Percentiles rank a stretch among this genome's conserved stretches.
Evolutionary conservation across 2,329 filamentous ascomycete genomes (phyloP).

Genomic region (Fonsecaea monophora): DNA sequence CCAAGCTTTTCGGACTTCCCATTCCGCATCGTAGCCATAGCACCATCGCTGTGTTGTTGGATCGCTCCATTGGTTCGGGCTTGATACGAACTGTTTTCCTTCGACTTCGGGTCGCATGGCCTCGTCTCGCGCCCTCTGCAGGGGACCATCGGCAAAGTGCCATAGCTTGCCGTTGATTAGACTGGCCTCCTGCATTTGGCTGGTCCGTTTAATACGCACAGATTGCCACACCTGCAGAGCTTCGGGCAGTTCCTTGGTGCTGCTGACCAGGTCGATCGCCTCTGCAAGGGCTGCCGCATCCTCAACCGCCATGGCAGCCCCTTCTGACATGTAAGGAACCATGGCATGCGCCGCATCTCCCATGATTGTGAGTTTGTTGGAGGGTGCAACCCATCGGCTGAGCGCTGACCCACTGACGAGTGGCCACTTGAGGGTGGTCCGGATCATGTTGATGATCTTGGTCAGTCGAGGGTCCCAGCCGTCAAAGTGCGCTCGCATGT

Average conservation of each 20-base stretch:
- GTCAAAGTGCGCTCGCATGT: conserved; percentile 34
- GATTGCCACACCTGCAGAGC: conserved; percentile 50
- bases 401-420: conserved; percentile 39
- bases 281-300: conserved; percentile 50
- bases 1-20: conserved; percentile 46
- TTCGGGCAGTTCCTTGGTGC: conserved; percentile 40
- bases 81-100: conserved; percentile 47
- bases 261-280: conserved; percentile 24
- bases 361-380: conserved; percentile 47
- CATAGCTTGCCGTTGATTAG: conserved; percentile 56
- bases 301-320: conserved; percentile 55
- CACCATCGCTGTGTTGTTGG: conserved; percentile 56
- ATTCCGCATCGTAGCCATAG: conserved; percentile 58
- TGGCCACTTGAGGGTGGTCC: conserved; percentile 48
- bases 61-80: conserved; percentile 59
- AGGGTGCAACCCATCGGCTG: conserved; percentile 42
- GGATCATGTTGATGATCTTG: conserved; percentile 48
- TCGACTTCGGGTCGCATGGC: conserved; percentile 53
- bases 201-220: conserved; percentile 46
- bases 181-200: conserved; percentile 55
- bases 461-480: conserved; percentile 42
- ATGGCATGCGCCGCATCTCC: conserved; percentile 56
- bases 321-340: conserved; percentile 54
- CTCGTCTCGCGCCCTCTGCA: conserved; percentile 52
- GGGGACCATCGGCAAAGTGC: conserved; percentile 55